A percentile compares a stretch with the other conserved stretches of the same genome.
phyloP scores from a whole-genome alignment of 768 basidiomycete genomes.

The Postia placenta region DNA sequence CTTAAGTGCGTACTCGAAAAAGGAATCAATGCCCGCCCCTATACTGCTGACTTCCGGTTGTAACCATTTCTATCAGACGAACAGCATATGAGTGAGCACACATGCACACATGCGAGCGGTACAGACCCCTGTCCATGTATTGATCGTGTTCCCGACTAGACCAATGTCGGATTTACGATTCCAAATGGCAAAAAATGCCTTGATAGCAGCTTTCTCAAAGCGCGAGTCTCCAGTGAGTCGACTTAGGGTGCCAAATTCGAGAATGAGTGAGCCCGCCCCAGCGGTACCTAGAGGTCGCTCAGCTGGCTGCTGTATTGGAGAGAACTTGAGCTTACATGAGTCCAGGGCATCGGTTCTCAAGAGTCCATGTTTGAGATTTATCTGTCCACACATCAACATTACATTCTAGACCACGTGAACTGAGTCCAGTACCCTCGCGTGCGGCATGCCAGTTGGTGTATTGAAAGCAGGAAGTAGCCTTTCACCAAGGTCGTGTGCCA shows the following conservation, averaged over 20 bases:
- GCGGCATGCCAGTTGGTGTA: slow-evolving; percentile 89
- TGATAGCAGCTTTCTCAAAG: slow-evolving; percentile 85
- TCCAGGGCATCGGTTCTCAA: slow-evolving; percentile 70
- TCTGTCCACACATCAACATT: slow-evolving; percentile 32
- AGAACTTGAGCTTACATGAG: slow-evolving; percentile 57
- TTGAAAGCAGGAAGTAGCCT: slow-evolving; percentile 87
- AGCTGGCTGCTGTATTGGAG: neutral
- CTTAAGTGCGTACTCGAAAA: slow-evolving; percentile 91
- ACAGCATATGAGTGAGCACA: neutral
- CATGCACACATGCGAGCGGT: neutral
- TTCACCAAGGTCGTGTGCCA: slow-evolving; percentile 85
- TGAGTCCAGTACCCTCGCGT: slow-evolving; percentile 60
- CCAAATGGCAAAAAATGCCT: slow-evolving; percentile 93
- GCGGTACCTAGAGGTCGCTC: slow-evolving; percentile 58
- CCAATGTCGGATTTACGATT: slow-evolving; percentile 81
- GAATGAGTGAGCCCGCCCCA: slow-evolving; percentile 86
- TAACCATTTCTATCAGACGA: slow-evolving; percentile 54
- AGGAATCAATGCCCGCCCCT: slow-evolving; percentile 94
- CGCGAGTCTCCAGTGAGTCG: slow-evolving; percentile 84
- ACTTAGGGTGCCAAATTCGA: slow-evolving; percentile 92
- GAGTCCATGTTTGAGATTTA: slow-evolving; percentile 81
- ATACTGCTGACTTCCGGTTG: slow-evolving; percentile 73
- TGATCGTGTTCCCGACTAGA: slow-evolving; percentile 84
- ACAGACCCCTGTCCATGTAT: slow-evolving; percentile 74
- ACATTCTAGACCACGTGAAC: slow-evolving; percentile 4